Conservation (phyloP, 2,329 filamentous ascomycete species). For the Harringtonia lauricola region DNA sequence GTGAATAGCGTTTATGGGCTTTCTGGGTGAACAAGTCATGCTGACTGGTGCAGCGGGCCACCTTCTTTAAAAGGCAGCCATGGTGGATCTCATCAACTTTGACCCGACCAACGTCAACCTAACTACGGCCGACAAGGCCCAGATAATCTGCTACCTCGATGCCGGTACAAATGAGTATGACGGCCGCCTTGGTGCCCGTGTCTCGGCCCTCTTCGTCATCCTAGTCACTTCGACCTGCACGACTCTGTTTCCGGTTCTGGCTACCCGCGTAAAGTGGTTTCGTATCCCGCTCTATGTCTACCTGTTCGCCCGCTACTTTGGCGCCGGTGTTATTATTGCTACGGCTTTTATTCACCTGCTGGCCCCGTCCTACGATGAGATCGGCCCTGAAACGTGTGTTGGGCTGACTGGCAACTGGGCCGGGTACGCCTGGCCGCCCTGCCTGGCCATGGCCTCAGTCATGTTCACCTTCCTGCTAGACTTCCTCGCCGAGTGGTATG, state of each 20-base stretch:
- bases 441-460: slow-evolving; percentile 76
- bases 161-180: slow-evolving; percentile 39
- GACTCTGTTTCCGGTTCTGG: slow-evolving; percentile 57
- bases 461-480: slow-evolving; percentile 85
- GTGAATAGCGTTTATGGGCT: too few relatives aligned
- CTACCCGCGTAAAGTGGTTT: slow-evolving; percentile 43
- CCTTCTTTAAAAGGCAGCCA: too few relatives aligned
- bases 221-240: slow-evolving; percentile 48
- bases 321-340: slow-evolving; percentile 85
- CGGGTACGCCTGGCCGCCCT: slow-evolving; percentile 71
- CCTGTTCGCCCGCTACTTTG: slow-evolving; percentile 82
- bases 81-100: slow-evolving; percentile 14
- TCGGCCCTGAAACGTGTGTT: slow-evolving; percentile 30
- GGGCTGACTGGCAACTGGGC: slow-evolving; percentile 43
- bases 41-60: too few relatives aligned
- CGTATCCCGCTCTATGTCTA: slow-evolving; percentile 55
- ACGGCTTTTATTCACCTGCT: slow-evolving; percentile 90
- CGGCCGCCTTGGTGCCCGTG: slow-evolving; percentile 49
- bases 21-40: too few relatives aligned
- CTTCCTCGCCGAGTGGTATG: slow-evolving; percentile 68
- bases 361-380: slow-evolving; percentile 66
- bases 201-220: slow-evolving; percentile 69
- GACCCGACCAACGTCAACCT: slow-evolving; percentile 32
- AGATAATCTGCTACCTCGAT: slow-evolving; percentile 40
- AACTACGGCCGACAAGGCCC: slow-evolving; percentile 25